These are phyloP conservation scores for Aspergillus carbonarius DNA, from an alignment of 2,329 filamentous ascomycete species.

Conservation along the genomic window DNA sequence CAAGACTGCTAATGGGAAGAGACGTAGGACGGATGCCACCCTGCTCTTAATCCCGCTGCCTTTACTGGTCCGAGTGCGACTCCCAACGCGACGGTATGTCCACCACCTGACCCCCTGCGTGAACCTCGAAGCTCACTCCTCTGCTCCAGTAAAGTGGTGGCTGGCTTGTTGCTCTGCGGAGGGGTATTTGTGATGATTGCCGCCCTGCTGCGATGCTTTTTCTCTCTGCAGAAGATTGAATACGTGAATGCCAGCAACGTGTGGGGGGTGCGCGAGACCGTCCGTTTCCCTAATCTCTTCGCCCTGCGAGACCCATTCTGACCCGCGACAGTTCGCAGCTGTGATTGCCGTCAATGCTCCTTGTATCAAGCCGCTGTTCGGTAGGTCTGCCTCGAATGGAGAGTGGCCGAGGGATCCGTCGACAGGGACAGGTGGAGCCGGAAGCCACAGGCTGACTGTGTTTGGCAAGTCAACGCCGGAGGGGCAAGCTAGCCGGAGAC, in stretches of 20 bases:
- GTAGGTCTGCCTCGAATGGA: slow-evolving; percentile 20
- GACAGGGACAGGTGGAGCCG: background rate
- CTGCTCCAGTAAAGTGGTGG: slow-evolving; percentile 34
- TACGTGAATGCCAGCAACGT: slow-evolving; percentile 43
- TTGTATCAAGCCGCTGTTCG: slow-evolving; percentile 44
- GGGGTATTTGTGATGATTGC: slow-evolving; percentile 48
- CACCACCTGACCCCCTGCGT: background rate
- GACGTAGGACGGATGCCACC: slow-evolving; percentile 39
- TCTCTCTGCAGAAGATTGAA: slow-evolving; percentile 38
- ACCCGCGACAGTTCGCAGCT: slow-evolving; percentile 40
- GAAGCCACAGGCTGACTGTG: slow-evolving; percentile 2
- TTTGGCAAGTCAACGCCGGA: slow-evolving; percentile 6
- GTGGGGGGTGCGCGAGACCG: slow-evolving; percentile 48
- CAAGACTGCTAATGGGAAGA: background rate
- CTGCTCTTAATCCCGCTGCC: slow-evolving; percentile 45
- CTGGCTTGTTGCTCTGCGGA: slow-evolving; percentile 43
- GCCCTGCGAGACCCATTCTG: background rate
- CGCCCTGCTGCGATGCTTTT: slow-evolving; percentile 43
- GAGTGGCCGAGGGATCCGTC: slow-evolving; percentile 14
- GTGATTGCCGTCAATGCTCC: slow-evolving; percentile 47
- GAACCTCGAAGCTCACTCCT: background rate
- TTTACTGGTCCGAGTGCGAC: slow-evolving; percentile 42
- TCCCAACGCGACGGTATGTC: slow-evolving; percentile 32
- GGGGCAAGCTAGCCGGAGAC: background rate
- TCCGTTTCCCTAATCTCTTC: slow-evolving; percentile 16